Base-by-base conservation (phyloP, 2,329 filamentous ascomycete species). In the Teratosphaeriaceae sp. region DNA sequence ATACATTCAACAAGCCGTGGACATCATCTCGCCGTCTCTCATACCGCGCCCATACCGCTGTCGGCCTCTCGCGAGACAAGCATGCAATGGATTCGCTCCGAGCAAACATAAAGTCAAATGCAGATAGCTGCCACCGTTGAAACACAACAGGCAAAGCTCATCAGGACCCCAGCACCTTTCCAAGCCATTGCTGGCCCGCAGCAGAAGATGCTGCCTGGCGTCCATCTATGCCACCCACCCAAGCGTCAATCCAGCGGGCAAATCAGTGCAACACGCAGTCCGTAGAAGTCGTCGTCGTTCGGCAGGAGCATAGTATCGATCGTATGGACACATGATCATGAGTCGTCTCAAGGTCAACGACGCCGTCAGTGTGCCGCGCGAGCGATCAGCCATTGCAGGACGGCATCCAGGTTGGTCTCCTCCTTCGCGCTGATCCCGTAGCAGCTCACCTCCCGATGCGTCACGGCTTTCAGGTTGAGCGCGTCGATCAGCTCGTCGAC, bases 371-470 rank as follows among this genome's bases (percentile, higher is more conserved):
- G 82, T 62, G 76, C 87, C 50, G 88, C 84, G 65, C 86, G 85
- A 55, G 88, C 90, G 65, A 98, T 90, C 64, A 98, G 74, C 86
- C 92, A 98, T 64, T 95, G 86, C 58, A 98, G 74, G 40, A 98
- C 92, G 5, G 90, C 92, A 62, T 98, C 90, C 52, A 98, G 80
- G 69, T 98, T 98, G 45, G 90, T 98, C 70, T 98, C 92, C 65
- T 97, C 90, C 68, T 97, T 97, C 48, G 90, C 92, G 65, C 89
- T 96, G 70, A 98, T 96, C 49, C 90, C 90, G 67, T 98, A 98
- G 70, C 92, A 97, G 70, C 88, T 95, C 56, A 98, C 90, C 67
- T 98, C 92, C 43, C 92, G 86, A 59, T 88, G 84, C 47, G 82
- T 85, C 64, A 98, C 88, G 55, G 79, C 80, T 65, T 92, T 94